Base-by-base conservation (phyloP, 441 rosid species). In the Omphalea diandra region DNA sequence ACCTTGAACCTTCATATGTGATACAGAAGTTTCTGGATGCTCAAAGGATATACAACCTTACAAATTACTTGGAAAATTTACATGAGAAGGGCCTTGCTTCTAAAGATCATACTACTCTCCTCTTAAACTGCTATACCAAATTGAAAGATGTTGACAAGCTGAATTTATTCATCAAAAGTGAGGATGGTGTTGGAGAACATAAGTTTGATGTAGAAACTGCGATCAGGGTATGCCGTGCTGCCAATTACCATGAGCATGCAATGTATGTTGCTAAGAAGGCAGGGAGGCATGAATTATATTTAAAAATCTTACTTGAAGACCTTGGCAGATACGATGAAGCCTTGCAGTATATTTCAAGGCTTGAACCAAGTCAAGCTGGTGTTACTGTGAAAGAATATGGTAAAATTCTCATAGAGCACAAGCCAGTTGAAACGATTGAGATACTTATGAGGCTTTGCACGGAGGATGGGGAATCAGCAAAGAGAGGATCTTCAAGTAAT, bases 211-310 rank as follows among this genome's bases (percentile, higher is more conserved):
- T 93, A 62, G 99, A 95, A 81, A 95, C 99, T 67, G 98, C 99
- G 61, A 93, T 93, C 73, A 86, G 96, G 85, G 99, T 95, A 66
- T 95, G 99, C 52, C 98, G 97, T 58, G 92, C 98, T 70, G 97
- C 99, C 73, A 95, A 90, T 73, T 95, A 93, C 82, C 98, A 95
- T 31, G 99, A 93, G 82, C 99, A 95, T 75, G 98, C 99, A 20
- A 95, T 95, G 98, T 90, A 90, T 77, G 99, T 93, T 66, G 99
- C 99, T 14, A 89, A 88, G 87, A 95, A 92, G 84, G 96, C 99
- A 38, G 97, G 98, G 70, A 87, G 88, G 75, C 99, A 95, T 83
- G 98, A 95, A 74, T 86, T 89, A 90, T 95, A 93, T 79, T 74
- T 95, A 58, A 95, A 95, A 82, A 95, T 95, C 79, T 82, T 95